Base-by-base conservation (phyloP, 306 rosid species). In the Carpinus fangiana region DNA sequence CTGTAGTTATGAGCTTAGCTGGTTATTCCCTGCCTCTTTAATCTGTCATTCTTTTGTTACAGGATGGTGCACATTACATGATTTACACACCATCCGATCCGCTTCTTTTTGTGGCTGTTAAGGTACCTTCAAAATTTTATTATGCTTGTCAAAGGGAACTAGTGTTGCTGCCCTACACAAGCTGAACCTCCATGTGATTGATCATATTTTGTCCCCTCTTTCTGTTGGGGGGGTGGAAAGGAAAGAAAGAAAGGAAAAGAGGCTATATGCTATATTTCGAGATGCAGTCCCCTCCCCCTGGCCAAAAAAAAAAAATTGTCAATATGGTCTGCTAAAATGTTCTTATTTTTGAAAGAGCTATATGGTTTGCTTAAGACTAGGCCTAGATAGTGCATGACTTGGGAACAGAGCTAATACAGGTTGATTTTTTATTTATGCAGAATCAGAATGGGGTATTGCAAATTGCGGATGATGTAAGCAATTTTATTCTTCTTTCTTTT, bases 391-490 rank as follows among this genome's bases (percentile, higher is more conserved):
- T 74, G 62, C 43, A 68, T 57, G 12, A 48, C 45, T 76, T 73
- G 69, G 75, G 66, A 81, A 62, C 78, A 23, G 26, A 64, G 64
- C 36, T 41, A 43, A 69, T 18, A 75, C 55, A 70, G 31, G 64
- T 83, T 78, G 69, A 5, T 51, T 81, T 84, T 77, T 84, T 77
- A 20, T 36, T 78, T 77, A 38, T 90, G 92, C 95, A 92, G 98
- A 91, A 89, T 76, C 64, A 88, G 45, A 85, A 81, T n/a, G 93
- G 98, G 72, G 59, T 75, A 47, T 80, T 94, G 80, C 97, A 87
- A 87, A 90, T 94, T 74, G 97, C 94, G 31, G 97, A 92, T 64
- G 98, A 94, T 86, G 97, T 94, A 92, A 90, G 98, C 74, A 31
- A 70, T 55, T 69, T 73, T 61, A 18, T 21, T 23, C 1, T 23